Evolutionary conservation across 148 eudicot species (phyloP).

Genomic region (Fallopia convolvulus): DNA sequence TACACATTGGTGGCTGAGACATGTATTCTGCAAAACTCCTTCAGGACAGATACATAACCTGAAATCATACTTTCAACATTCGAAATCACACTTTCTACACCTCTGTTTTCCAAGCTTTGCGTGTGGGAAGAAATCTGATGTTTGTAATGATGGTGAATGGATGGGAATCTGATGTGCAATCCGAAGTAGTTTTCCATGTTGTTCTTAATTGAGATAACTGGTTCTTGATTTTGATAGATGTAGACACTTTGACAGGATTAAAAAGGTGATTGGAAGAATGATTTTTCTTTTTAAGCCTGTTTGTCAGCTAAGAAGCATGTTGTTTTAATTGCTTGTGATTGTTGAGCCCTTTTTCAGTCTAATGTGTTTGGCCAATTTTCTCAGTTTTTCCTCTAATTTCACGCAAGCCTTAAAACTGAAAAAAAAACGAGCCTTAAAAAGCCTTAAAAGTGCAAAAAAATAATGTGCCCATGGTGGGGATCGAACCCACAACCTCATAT

Average conservation of each 20-base stretch:
- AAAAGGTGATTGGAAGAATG: neutral
- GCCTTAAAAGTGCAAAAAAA: no score
- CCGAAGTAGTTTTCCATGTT: neutral
- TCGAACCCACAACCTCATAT: no score
- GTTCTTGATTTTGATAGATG: neutral
- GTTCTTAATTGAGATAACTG: neutral
- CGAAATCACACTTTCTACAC: neutral
- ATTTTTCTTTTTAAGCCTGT: neutral
- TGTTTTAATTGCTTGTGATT: no score
- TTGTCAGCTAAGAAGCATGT: neutral
- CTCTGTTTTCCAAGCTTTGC: neutral
- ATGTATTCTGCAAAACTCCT: conserved; percentile 90
- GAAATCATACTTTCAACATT: conserved; percentile 13
- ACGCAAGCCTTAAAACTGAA: no score
- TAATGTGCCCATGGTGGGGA: no score
- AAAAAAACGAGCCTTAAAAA: no score
- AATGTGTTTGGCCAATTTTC: no score
- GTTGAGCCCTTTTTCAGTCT: no score
- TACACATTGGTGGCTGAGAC: no score
- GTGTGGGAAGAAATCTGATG: neutral
- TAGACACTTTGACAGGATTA: neutral
- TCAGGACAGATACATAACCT: conserved; percentile 88
- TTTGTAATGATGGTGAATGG: neutral
- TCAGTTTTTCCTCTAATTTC: no score
- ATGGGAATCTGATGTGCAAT: neutral